Conservation (phyloP, 1,139 yeast species). For the Casaregolazyma suthepensis region DNA sequence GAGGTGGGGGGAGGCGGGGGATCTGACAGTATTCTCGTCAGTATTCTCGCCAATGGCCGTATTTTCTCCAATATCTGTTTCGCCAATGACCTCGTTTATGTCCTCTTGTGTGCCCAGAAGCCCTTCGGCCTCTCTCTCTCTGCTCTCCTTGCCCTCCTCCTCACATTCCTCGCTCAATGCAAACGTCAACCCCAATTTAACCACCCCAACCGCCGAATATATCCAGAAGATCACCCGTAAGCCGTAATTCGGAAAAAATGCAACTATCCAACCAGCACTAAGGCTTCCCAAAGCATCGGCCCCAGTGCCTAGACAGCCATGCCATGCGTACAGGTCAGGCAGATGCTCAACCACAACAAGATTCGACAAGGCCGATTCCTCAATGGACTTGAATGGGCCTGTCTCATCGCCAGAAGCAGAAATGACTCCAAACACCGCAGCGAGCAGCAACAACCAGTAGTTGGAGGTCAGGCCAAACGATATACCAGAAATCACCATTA, state of each 20-base stretch:
- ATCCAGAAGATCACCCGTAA: slow-evolving; percentile 54
- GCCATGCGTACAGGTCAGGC: slow-evolving; percentile 70
- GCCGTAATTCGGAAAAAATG: slow-evolving; percentile 31
- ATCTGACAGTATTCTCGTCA: no score
- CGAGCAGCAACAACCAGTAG: slow-evolving; percentile 51
- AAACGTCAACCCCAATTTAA: slow-evolving; percentile 50
- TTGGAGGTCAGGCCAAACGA: slow-evolving; percentile 52
- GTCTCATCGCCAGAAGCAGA: slow-evolving; percentile 92
- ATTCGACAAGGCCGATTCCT: slow-evolving; percentile 82
- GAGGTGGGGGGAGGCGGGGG: no score
- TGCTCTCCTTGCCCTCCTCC: slow-evolving; percentile 4
- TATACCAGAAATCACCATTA: slow-evolving; percentile 68
- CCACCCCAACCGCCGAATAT: slow-evolving; percentile 51
- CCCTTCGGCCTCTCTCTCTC: no score
- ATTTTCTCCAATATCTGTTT: slow-evolving; percentile 1
- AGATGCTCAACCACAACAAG: slow-evolving; percentile 60
- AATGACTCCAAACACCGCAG: slow-evolving; percentile 63
- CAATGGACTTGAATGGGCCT: slow-evolving; percentile 87
- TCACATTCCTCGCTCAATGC: slow-evolving; percentile 56
- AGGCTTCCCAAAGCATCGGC: slow-evolving; percentile 78
- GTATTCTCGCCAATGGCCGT: background rate
- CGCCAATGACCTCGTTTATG: slow-evolving; percentile 9
- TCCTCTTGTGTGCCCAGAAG: background rate
- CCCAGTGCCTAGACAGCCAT: slow-evolving; percentile 58
- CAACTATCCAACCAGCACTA: slow-evolving; percentile 47